Evolutionary conservation across 176 grass and related monocot genomes (phyloP).

Genomic region (Microstegium vimineum): DNA sequence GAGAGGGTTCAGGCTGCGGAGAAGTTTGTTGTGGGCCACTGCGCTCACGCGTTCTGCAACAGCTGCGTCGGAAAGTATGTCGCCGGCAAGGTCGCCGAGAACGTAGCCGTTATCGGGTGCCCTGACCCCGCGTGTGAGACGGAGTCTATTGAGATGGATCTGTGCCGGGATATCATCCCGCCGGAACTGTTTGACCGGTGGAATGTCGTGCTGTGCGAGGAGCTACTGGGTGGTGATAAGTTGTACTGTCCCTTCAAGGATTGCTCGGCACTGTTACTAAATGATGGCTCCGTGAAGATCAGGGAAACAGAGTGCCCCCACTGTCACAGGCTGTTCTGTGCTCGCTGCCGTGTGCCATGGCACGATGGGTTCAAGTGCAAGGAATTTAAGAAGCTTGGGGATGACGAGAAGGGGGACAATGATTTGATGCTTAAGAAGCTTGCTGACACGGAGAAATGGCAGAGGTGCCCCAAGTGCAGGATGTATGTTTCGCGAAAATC

Average conservation of each 20-base stretch:
- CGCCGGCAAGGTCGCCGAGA: conserved; percentile 39
- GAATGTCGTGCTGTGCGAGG: conserved; percentile 50
- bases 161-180: conserved; percentile 48
- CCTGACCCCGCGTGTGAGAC: conserved; percentile 44
- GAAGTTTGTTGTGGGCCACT: conserved; percentile 25
- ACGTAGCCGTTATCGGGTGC: conserved; percentile 33
- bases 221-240: conserved; percentile 40
- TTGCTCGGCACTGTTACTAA: conserved; percentile 54
- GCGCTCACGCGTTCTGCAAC: conserved; percentile 48
- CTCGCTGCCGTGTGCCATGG: conserved; percentile 60
- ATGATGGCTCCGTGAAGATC: neutral
- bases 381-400: conserved; percentile 40
- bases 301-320: conserved; percentile 56
- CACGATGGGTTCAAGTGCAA: conserved; percentile 50
- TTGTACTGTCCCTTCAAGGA: conserved; percentile 83
- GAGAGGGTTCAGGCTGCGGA: conserved; percentile 26
- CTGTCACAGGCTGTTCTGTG: conserved; percentile 64
- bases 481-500: conserved; percentile 59
- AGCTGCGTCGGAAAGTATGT: conserved; percentile 39
- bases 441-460: conserved; percentile 59
- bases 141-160: conserved; percentile 26
- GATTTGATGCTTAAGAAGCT: conserved; percentile 53
- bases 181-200: conserved; percentile 49
- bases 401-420: conserved; percentile 35
- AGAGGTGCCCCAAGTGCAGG: conserved; percentile 71